phyloP scores from a whole-genome alignment of 1,284 basidiomycete species.

The Irpex sp. region DNA sequence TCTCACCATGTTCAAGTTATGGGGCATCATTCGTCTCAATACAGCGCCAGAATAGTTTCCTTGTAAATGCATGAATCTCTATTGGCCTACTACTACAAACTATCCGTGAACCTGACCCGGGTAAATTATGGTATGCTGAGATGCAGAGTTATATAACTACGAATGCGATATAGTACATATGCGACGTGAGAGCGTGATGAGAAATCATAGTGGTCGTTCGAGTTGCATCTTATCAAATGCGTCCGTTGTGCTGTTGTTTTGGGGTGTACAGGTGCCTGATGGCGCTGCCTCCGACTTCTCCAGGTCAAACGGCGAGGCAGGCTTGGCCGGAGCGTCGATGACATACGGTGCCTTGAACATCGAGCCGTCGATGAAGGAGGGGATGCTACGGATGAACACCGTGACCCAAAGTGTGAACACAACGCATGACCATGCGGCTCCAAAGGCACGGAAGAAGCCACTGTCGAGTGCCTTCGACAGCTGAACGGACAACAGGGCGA shows the following conservation, averaged over 20 bases:
- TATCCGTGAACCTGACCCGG: neutral
- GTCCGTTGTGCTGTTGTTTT: constrained; percentile 1
- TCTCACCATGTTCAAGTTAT: too few relatives aligned
- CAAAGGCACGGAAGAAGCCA: constrained; percentile 27
- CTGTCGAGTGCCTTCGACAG: constrained; percentile 44
- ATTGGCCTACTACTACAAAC: neutral
- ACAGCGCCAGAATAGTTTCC: too few relatives aligned
- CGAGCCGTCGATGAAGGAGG: constrained; percentile 36
- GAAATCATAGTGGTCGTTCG: neutral
- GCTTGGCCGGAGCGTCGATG: constrained; percentile 5
- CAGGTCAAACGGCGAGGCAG: constrained; percentile 11
- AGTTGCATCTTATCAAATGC: neutral
- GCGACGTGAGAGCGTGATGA: neutral
- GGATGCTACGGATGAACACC: constrained; percentile 37
- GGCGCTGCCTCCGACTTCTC: constrained; percentile 1
- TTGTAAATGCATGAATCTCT: neutral
- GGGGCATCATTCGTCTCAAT: too few relatives aligned
- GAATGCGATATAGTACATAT: constrained; percentile 11
- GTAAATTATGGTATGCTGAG: neutral
- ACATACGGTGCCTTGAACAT: constrained; percentile 17
- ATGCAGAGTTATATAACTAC: neutral
- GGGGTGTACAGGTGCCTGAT: neutral
- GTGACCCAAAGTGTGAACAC: constrained; percentile 45
- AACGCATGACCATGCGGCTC: constrained; percentile 30
- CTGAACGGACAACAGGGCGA: constrained; percentile 41